These are phyloP conservation scores for Plasmopara muralis DNA, from an alignment of 352 stramenopile genomes.

Conservation along the genomic window DNA sequence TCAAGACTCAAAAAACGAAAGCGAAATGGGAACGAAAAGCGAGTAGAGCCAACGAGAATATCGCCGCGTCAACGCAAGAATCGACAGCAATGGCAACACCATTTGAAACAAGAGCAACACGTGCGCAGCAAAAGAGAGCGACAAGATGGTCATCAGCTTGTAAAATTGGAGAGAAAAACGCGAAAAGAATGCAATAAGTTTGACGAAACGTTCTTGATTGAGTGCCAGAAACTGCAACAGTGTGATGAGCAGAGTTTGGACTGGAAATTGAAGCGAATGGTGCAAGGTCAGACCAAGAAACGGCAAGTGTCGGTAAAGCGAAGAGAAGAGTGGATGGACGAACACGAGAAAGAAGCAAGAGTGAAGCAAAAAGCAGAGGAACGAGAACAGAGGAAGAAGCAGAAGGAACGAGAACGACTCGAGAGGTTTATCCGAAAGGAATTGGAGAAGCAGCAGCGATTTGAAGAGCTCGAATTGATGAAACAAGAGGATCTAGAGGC, in stretches of 20 bases:
- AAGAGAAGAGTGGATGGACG: slow-evolving; percentile 9
- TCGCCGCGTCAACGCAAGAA: slow-evolving; percentile 13
- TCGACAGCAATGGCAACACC: slow-evolving; percentile 1
- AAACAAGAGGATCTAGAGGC: slow-evolving; percentile 7
- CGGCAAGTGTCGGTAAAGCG: slow-evolving; percentile 3
- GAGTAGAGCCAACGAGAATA: slow-evolving; percentile 9
- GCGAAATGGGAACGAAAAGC: slow-evolving; percentile 6
- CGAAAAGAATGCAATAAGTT: background rate
- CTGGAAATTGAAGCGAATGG: slow-evolving; percentile 18
- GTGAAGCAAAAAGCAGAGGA: background rate
- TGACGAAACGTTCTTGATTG: background rate
- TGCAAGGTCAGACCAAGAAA: slow-evolving; percentile 6
- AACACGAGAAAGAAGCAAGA: slow-evolving; percentile 7
- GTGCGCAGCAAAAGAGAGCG: slow-evolving; percentile 1
- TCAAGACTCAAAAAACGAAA: slow-evolving; percentile 6
- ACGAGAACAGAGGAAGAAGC: background rate
- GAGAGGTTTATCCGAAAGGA: slow-evolving; percentile 1
- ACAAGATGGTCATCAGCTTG: background rate
- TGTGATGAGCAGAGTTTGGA: slow-evolving; percentile 4
- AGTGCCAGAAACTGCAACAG: slow-evolving; percentile 3
- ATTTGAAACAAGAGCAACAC: slow-evolving; percentile 2
- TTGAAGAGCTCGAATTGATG: slow-evolving; percentile 14
- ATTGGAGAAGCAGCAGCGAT: slow-evolving; percentile 9
- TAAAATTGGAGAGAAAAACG: slow-evolving; percentile 9
- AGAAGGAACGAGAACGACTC: slow-evolving; percentile 4